Evolutionary conservation across 2,329 filamentous ascomycete genomes (phyloP), one percentile per base, ranked within the genome.

Genomic region (Colletotrichum godetiae): DNA sequence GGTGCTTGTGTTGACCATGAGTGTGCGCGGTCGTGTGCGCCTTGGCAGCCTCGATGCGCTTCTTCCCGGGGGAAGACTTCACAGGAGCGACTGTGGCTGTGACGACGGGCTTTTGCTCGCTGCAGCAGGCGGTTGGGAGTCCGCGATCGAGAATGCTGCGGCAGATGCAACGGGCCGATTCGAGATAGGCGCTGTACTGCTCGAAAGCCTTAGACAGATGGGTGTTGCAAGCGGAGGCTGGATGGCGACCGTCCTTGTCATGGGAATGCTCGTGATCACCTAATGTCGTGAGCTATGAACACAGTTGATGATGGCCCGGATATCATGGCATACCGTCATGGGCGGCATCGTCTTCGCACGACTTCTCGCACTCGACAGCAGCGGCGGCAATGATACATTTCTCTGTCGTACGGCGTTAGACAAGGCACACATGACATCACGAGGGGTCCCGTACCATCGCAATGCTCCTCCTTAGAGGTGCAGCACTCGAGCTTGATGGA

Each of bases 91-190:
- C 53, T 35, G 65, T 65, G 60, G 66, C 63, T n/a, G 62, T 29
- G 35, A 49, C 35, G n/a, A n/a, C 35, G n/a, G 35, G 24, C 12
- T 67, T 61, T 56, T 74, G 68, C 29, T 71, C 57, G 46, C 42
- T 64, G 59, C 81, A 82, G 73, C 81, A 82, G 6, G 77, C 75
- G 1, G 76, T 77, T 33, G 78, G 58, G 67, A 78, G 57, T 33
- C 79, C 78, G 58, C 73, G 72, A 0, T 80, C 80, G 57, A 83
- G 77, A 29, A 82, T 76, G 63, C 76, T 79, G 46, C 80, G 81
- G 74, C 82, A 83, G 72, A 83, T 83, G 75, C 82, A 83, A 2
- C 81, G 81, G n/a, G 80, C 80, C 11, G 78, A 77, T 56, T 82
- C 78, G n/a, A 83, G 78, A 60, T 82, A 82, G 66, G 77, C 78